Evolutionary conservation across 2,329 filamentous ascomycete species (phyloP).

Genomic region (Colletotrichum costaricense): DNA sequence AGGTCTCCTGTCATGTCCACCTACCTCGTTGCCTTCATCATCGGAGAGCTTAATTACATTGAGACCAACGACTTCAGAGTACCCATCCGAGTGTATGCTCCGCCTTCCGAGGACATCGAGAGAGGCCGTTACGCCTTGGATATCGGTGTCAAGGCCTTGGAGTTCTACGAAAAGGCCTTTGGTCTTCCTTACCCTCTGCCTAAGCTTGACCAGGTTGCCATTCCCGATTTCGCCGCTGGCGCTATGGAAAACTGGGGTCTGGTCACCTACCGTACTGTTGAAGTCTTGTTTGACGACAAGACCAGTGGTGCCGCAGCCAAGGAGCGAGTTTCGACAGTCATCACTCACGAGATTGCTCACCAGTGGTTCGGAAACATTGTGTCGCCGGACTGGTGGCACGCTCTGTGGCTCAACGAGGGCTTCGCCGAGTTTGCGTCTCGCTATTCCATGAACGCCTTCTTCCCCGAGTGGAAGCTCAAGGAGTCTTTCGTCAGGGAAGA

Average conservation of each 20-base stretch:
- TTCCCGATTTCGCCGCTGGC: constrained; percentile 94
- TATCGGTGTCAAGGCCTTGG: constrained; percentile 87
- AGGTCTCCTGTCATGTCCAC: constrained; percentile 95
- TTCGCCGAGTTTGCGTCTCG: constrained; percentile 68
- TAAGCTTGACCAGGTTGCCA: constrained; percentile 97
- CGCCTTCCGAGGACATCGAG: constrained; percentile 88
- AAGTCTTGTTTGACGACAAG: constrained; percentile 91
- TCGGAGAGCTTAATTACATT: constrained; percentile 93
- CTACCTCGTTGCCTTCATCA: constrained; percentile 92
- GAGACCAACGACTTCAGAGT: constrained; percentile 93
- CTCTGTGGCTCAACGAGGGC: constrained; percentile 94
- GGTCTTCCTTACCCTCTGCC: constrained; percentile 87
- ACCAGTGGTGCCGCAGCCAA: constrained; percentile 88
- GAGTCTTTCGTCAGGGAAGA: constrained; percentile 94
- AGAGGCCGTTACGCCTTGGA: constrained; percentile 92
- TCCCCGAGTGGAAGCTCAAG: constrained; percentile 99
- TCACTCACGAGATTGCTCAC: constrained; percentile 96
- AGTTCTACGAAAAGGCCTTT: constrained; percentile 96
- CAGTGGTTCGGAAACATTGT: constrained; percentile 99
- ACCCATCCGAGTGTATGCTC: constrained; percentile 93
- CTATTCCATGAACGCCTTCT: constrained; percentile 93
- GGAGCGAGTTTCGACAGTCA: constrained; percentile 92
- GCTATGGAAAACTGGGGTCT: constrained; percentile 97
- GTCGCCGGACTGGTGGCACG: constrained; percentile 99
- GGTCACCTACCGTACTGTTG: constrained; percentile 93